A percentile compares a stretch with the other conserved stretches of the same genome.
Conservation (phyloP, 768 basidiomycete genomes). For the Gelatoporia subvermispora region DNA sequence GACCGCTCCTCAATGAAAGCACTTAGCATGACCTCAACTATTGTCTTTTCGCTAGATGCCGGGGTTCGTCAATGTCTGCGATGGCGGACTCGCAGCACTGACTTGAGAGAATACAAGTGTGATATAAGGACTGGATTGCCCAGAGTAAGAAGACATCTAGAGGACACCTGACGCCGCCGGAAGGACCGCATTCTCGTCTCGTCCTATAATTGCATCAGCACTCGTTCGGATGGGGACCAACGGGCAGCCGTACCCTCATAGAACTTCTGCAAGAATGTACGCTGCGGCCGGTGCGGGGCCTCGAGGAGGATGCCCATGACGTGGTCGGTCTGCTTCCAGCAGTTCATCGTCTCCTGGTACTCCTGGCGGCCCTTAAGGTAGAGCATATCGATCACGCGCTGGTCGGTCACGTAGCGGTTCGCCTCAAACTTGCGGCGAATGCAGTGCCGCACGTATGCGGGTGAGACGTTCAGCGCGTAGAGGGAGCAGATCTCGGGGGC, state of each 20-base stretch:
- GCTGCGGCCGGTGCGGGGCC: slow-evolving; percentile 39
- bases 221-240: background rate
- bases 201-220: slow-evolving; percentile 39
- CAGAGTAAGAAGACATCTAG: background rate
- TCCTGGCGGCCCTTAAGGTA: slow-evolving; percentile 82
- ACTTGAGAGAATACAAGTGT: no score
- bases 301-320: slow-evolving; percentile 65
- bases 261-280: slow-evolving; percentile 79
- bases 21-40: no score
- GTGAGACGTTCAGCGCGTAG: slow-evolving; percentile 79
- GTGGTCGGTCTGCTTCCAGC: slow-evolving; percentile 88
- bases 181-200: slow-evolving; percentile 67
- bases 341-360: slow-evolving; percentile 91
- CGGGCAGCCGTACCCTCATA: slow-evolving; percentile 58
- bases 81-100: no score
- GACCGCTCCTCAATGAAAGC: no score
- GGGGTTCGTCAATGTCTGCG: no score
- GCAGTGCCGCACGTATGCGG: slow-evolving; percentile 70
- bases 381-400: slow-evolving; percentile 79
- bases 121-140: no score
- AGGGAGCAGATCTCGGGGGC: slow-evolving; percentile 86
- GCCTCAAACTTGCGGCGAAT: slow-evolving; percentile 85
- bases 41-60: no score
- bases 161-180: slow-evolving; percentile 62
- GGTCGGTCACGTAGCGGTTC: slow-evolving; percentile 78